Evolutionary conservation across 208 protist species (phyloP).

Genomic region (Wallacemonas sp.): DNA sequence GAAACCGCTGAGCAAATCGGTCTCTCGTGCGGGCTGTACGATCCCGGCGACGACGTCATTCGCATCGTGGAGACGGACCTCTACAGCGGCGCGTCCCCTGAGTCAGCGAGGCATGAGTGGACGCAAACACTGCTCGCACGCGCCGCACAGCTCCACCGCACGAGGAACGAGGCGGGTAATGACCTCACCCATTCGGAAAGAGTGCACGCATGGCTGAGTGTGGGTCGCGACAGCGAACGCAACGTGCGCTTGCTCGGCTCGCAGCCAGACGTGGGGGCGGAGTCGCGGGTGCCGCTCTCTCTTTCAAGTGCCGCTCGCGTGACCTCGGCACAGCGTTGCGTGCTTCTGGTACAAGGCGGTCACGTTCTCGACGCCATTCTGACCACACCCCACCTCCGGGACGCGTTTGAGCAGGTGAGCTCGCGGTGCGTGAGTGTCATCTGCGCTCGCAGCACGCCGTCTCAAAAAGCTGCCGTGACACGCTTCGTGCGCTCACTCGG

Average conservation of each 20-base stretch:
- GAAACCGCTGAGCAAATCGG: conserved; percentile 98
- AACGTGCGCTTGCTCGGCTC: background rate
- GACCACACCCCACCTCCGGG: conserved; percentile 24
- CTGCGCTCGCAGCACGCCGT: conserved; percentile 93
- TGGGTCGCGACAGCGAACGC: conserved; percentile 1
- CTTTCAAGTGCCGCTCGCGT: background rate
- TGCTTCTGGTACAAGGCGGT: conserved; percentile 66
- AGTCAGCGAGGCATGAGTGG: too few species aligned
- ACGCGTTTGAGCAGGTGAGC: conserved; percentile 57
- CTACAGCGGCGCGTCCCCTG: too few species aligned
- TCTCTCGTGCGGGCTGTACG: conserved; percentile 67
- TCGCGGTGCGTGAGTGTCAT: conserved; percentile 86
- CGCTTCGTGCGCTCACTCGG: conserved; percentile 61
- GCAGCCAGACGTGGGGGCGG: background rate
- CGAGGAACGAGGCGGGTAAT: too few species aligned
- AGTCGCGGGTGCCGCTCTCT: conserved; percentile 3
- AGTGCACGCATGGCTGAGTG: background rate
- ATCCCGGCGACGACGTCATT: conserved; percentile 44
- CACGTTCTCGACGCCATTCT: conserved; percentile 75
- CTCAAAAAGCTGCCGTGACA: conserved; percentile 92
- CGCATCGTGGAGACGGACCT: conserved; percentile 35
- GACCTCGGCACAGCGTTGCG: background rate
- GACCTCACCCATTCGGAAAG: too few species aligned
- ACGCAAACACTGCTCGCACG: too few species aligned
- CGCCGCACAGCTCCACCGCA: too few species aligned